A percentile compares a stretch with the other conserved stretches of the same genome.
These are phyloP conservation scores for Gnomoniopsis smithogilvyi DNA, from an alignment of 2,329 filamentous ascomycete species.

Conservation along the genomic window DNA sequence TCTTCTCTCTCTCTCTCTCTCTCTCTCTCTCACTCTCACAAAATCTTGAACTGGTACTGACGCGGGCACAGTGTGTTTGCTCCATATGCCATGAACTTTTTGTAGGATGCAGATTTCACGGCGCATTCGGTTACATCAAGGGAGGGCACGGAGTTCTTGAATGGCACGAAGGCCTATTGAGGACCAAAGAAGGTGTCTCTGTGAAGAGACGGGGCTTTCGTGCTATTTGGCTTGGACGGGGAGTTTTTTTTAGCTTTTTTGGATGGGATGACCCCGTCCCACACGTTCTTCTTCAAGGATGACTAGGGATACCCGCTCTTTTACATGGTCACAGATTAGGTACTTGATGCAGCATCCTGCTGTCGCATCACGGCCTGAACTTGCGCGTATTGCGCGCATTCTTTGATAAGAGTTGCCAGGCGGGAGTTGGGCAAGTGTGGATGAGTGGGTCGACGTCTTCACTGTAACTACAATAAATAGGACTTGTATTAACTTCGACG, in stretches of 20 bases:
- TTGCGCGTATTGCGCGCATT: constrained; percentile 4
- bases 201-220: constrained; percentile 6
- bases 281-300: not conserved
- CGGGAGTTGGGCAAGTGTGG: not conserved
- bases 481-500: constrained; percentile 10
- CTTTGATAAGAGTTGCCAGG: constrained; percentile 6
- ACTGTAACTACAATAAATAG: constrained; percentile 13
- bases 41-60: not conserved
- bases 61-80: constrained; percentile 38
- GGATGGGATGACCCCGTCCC: constrained; percentile 6
- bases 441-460: not conserved
- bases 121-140: not conserved
- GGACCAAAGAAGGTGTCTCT: constrained; percentile 10
- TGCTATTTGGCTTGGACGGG: constrained; percentile 15
- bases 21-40: too few relatives aligned
- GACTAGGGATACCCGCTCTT: not conserved
- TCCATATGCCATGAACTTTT: constrained; percentile 50
- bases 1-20: not conserved
- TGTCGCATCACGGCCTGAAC: not conserved
- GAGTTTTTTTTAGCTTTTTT: too few relatives aligned
- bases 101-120: constrained; percentile 31
- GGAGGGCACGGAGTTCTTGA: not conserved
- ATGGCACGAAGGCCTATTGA: not conserved
- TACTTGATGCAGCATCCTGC: not conserved
- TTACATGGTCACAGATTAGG: not conserved